These are phyloP conservation scores for Myxozyma neglecta DNA, from an alignment of 805 yeast species.

Conservation along the genomic window DNA sequence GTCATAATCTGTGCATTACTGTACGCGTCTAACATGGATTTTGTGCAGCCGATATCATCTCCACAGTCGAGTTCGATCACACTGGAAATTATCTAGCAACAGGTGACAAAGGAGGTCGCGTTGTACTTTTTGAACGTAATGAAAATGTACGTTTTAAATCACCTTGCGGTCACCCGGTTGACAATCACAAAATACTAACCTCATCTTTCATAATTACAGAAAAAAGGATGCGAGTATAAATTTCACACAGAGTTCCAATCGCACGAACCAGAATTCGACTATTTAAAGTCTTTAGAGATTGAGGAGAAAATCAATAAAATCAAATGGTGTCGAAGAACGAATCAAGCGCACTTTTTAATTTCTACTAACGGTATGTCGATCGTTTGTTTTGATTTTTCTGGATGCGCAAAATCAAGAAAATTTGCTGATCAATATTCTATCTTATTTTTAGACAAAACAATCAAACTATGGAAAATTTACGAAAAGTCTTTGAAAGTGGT, in stretches of 20 bases:
- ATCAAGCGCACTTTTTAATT: conserved; percentile 84
- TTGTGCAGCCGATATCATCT: conserved; percentile 77
- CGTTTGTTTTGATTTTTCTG: not conserved
- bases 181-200: not conserved
- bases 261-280: conserved; percentile 98
- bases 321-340: conserved; percentile 88
- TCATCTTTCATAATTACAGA: conserved; percentile 32
- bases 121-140: conserved; percentile 90
- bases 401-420: not conserved
- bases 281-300: conserved; percentile 90
- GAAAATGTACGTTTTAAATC: conserved; percentile 42
- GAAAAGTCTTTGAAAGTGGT: conserved; percentile 91
- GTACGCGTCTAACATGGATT: not conserved
- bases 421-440: not conserved
- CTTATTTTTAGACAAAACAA: conserved; percentile 71
- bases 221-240: conserved; percentile 84
- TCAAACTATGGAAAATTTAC: conserved; percentile 93
- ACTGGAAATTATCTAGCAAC: conserved; percentile 95
- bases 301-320: conserved; percentile 98
- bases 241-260: conserved; percentile 96
- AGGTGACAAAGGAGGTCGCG: conserved; percentile 98
- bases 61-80: conserved; percentile 94
- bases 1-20: too few species aligned
- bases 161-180: not conserved
- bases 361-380: conserved; percentile 62